Evolutionary conservation across 352 stramenopile species (phyloP).

Genomic region (Aphanomyces euteiches): DNA sequence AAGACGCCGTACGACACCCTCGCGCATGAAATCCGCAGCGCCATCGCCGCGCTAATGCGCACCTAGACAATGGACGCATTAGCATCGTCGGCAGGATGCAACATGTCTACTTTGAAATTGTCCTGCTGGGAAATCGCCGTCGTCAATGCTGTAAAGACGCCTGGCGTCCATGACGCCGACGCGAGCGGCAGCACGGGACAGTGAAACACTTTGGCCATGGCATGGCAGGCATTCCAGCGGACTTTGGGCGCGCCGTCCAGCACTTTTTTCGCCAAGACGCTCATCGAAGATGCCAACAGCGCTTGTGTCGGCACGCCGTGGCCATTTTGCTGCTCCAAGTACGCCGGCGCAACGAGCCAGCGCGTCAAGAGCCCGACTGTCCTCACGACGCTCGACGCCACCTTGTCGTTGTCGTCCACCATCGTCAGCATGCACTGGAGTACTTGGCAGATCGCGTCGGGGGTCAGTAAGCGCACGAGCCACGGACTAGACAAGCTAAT

Average conservation of each 20-base stretch:
- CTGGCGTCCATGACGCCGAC: conserved; percentile 68
- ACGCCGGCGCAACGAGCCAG: conserved; percentile 68
- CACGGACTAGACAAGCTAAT: conserved; percentile 9
- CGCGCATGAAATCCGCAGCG: conserved; percentile 62
- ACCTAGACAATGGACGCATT: conserved; percentile 32
- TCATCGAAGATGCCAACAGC: conserved; percentile 64
- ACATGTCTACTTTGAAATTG: conserved; percentile 74
- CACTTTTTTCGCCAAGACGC: conserved; percentile 65
- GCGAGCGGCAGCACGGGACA: conserved; percentile 72
- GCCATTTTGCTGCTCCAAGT: conserved; percentile 33
- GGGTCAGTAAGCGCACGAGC: conserved; percentile 42
- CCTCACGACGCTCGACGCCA: conserved; percentile 75
- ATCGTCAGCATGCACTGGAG: conserved; percentile 82
- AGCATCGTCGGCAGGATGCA: not conserved
- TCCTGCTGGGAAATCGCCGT: conserved; percentile 78
- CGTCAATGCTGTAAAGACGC: conserved; percentile 71
- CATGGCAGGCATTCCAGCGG: conserved; percentile 83
- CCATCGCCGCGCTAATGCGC: conserved; percentile 76
- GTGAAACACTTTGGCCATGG: conserved; percentile 81
- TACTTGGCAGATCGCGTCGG: conserved; percentile 56
- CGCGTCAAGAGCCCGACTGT: conserved; percentile 76
- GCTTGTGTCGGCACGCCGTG: conserved; percentile 40
- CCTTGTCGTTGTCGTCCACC: conserved; percentile 86
- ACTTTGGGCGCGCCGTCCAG: conserved; percentile 79
- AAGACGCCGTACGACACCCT: conserved; percentile 70